Evolutionary conservation across 1,139 yeast genomes (phyloP), one percentile per base, ranked within the genome.

Genomic region (Saccharomycopsis hybrid): DNA sequence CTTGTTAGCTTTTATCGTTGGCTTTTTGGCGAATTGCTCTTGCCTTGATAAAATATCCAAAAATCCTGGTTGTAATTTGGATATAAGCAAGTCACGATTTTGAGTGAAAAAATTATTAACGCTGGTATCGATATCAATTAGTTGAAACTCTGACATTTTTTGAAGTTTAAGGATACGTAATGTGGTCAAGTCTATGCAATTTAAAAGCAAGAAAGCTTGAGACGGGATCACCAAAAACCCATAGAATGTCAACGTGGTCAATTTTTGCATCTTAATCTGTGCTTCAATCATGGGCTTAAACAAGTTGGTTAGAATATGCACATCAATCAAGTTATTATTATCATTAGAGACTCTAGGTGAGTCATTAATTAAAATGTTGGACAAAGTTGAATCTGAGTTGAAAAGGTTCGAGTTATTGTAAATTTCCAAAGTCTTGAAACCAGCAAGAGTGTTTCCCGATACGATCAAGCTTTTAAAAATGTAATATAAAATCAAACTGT

Each of bases 401-500:
- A 33, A 43, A n/a, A 47, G 41, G 25, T 25, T 43, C 18, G 47
- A 47, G 28, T 30, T 49, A 33, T 50, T 50, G 32, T 7, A 3
- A 25, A 50, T 28, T 25, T 42, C 36, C 28, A 50, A 27, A 2
- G 18, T 11, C 30, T 39, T 30, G 13, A 50, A 33, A 28, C 24
- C 37, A 4, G 4, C 5, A n/a, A 43, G n/a, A 43, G 47, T 31
- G 31, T 44, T 47, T 4, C 50, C 48, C 28, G 40, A 4, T 9
- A 38, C 5, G 8, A 47, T 32, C 41, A 47, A 39, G 36, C 53
- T 50, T 29, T 44, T 32, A 13, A 47, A 7, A 4, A 50, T 44
- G 27, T 50, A 41, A 24, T 29, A 32, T 9, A 50, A 33, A 30
- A 50, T 36, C 11, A 46, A 18, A 30, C 50, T 50, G 40, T 50